Evolutionary conservation across 176 grass and related monocot species (phyloP).

Genomic region (Triticum aestivum): DNA sequence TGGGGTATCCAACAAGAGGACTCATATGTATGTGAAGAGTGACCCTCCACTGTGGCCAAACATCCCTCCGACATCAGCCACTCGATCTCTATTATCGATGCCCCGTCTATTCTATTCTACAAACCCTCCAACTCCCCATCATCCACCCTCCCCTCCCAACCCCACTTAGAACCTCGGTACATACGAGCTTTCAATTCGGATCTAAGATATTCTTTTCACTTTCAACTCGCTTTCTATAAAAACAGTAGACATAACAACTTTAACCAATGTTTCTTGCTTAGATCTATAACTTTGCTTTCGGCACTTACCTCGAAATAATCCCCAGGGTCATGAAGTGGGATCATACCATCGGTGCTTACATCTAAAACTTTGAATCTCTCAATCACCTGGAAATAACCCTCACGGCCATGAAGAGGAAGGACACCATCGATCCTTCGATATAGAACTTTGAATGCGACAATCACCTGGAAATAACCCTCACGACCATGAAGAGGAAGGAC

Average conservation of each 20-base stretch:
- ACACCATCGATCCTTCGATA: too few species aligned
- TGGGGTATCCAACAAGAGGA: neutral
- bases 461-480: too few species aligned
- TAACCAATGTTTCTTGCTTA: neutral
- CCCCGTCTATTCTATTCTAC: too few species aligned
- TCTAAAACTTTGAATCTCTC: neutral
- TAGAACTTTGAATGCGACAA: too few species aligned
- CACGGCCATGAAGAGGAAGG: neutral
- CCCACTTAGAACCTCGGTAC: too few species aligned
- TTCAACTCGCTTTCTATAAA: too few species aligned
- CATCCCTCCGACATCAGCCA: neutral
- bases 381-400: neutral
- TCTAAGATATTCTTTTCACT: too few species aligned
- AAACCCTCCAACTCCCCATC: too few species aligned
- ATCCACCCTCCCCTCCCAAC: too few species aligned
- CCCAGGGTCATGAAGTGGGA: neutral
- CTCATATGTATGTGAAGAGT: neutral
- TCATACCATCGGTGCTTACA: neutral
- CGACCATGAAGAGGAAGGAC: neutral
- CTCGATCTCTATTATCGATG: too few species aligned
- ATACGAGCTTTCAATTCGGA: too few species aligned
- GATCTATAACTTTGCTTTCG: neutral
- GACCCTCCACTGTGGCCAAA: neutral
- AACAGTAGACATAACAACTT: too few species aligned
- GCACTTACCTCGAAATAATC: neutral